Conservation (phyloP, 257 asterid genomes). For the Nicotiana benthamiana region DNA sequence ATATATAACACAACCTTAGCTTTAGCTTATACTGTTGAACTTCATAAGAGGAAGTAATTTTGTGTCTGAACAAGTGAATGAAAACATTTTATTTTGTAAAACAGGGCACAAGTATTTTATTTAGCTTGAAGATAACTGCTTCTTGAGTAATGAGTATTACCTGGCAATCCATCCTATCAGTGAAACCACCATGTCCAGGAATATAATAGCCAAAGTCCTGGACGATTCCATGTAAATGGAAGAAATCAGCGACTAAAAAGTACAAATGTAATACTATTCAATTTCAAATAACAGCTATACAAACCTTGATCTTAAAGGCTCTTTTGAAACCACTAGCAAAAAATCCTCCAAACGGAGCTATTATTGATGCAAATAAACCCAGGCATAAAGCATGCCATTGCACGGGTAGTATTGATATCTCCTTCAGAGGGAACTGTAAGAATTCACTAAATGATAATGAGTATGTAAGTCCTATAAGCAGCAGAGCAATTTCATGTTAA, state of each 20-base stretch:
- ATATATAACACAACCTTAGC: not conserved
- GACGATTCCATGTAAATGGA: not conserved
- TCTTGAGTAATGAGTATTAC: slow-evolving; percentile 28
- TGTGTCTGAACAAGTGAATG: not conserved
- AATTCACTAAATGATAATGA: slow-evolving; percentile 5
- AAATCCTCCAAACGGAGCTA: slow-evolving; percentile 98
- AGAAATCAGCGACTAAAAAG: not conserved
- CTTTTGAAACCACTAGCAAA: slow-evolving; percentile 98
- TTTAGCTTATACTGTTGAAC: not conserved
- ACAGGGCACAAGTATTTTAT: not conserved
- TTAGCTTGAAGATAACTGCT: not conserved
- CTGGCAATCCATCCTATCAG: slow-evolving; percentile 99
- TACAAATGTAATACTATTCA: not conserved
- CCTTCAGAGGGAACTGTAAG: slow-evolving; percentile 62
- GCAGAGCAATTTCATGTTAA: not conserved
- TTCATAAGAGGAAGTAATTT: not conserved
- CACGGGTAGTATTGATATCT: slow-evolving; percentile 53
- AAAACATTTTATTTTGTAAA: not conserved
- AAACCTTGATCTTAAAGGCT: slow-evolving; percentile 95
- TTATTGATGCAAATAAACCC: slow-evolving; percentile 85
- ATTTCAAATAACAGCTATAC: not conserved
- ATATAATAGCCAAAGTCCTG: slow-evolving; percentile 98
- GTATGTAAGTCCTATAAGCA: not conserved
- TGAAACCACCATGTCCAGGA: slow-evolving; percentile 98
- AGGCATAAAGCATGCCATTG: slow-evolving; percentile 82